Evolutionary conservation across 73 alveolate species (phyloP), one percentile per base, ranked within the genome.

Genomic region (Paramecium biaurelia): DNA sequence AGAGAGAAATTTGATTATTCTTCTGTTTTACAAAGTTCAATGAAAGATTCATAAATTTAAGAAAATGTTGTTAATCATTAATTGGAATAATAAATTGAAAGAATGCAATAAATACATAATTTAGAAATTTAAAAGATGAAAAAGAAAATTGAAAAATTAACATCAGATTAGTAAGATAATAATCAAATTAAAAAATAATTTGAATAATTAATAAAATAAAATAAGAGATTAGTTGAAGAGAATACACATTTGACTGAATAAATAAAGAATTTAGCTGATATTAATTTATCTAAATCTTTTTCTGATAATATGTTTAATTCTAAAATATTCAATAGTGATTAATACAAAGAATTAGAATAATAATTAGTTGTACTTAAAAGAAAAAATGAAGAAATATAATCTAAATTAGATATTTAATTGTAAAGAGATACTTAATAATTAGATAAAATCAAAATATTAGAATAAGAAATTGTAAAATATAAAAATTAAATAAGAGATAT

Each of bases 161-260:
- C 56, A 3, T 35, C 18, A n/a, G 86, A 72, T 14, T 37, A 35
- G 4, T 35, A 34, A 72, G 86, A 72, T 28, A 15, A 30, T 9
- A 20, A 72, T 34, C n/a, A 30, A 15, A 10, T 14, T 2, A 72
- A 72, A 72, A 72, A 72, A 72, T 72, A 72, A 72, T 32, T 32
- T 37, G 86, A 72, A n/a, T 38, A 72, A 35, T 42, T 72, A 4
- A 37, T 38, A 6, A 72, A 72, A 18, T 37, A 72, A 37, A 72
- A 72, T 18, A 72, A 38, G 20, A 14, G 86, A 72, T 72, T 72
- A 15, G 86, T 72, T 21, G 86, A 72, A 72, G 86, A 72, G 20
- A 72, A 72, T 72, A 38, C 63, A 5, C 67, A 72, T 72, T 72
- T 72, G 20, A 35, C 86, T 12, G 86, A 72, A 20, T 11, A 72